These are phyloP conservation scores for Solanum chacoense DNA, from an alignment of 305 asterid genomes.

Conservation along the genomic window DNA sequence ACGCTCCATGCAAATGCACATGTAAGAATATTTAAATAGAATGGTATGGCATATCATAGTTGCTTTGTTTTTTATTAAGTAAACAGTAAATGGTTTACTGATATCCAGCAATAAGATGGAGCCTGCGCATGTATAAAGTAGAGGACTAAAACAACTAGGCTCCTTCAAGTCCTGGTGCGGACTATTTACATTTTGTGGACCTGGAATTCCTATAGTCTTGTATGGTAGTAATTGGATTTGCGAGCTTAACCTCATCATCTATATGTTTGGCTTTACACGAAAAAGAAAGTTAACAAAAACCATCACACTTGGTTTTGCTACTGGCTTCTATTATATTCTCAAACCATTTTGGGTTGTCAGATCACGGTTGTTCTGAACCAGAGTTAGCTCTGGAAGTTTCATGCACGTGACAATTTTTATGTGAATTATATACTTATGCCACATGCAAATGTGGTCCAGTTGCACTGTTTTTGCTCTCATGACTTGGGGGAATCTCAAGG, in stretches of 20 bases:
- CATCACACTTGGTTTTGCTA: not conserved
- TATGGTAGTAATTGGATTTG: not conserved
- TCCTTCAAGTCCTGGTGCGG: not conserved
- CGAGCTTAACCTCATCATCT: not conserved
- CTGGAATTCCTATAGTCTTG: not conserved
- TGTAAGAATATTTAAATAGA: not conserved
- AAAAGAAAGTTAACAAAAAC: not conserved
- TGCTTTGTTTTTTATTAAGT: not conserved
- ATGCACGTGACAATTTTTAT: not conserved
- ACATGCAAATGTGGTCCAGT: not conserved
- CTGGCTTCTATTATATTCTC: not conserved
- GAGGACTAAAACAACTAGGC: not conserved
- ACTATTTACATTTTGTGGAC: not conserved
- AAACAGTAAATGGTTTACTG: not conserved
- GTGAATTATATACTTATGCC: not conserved
- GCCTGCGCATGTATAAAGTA: not conserved
- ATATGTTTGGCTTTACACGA: not conserved
- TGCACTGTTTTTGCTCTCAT: not conserved
- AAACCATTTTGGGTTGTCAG: not conserved
- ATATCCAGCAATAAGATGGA: not conserved
- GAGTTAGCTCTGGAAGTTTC: not conserved
- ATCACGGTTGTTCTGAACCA: not conserved
- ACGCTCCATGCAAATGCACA: not conserved
- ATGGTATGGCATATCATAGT: not conserved
- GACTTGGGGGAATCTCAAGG: not conserved